Evolutionary conservation across 1,139 yeast species (phyloP), one percentile per base, ranked within the genome.

Genomic region (Torulaspora pretoriensis): DNA sequence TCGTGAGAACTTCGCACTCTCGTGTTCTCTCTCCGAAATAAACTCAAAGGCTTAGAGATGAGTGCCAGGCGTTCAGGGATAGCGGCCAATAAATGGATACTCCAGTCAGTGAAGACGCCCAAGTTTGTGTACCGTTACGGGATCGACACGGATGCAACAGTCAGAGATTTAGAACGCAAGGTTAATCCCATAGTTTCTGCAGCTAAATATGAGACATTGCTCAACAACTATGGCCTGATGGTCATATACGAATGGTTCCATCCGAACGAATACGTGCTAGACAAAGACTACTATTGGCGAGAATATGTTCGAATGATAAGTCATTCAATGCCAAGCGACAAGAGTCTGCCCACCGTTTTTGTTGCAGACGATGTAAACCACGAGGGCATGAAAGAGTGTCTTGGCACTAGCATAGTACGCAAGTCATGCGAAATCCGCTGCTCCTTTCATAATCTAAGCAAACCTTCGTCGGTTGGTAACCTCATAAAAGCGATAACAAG

Each of bases 161-260:
- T 42, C 32, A 17, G 16, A 8, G 5, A 34, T 8, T 35, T 38
- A 17, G 35, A 42, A 22, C 25, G 24, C 29, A 39, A 26, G 26
- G 19, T 38, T 27, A 38, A 10, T 8, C 28, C 29, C 13, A 33
- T 22, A 3, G 24, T 27, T 19, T 30, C 36, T 26, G 42, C 45
- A 4, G 28, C 10, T 33, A 45, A 35, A 33, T 49, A 48, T 28
- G 35, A 38, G 10, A 40, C 35, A 22, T 42, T 35, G 19, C 38
- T 49, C 13, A 30, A 36, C 6, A 30, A 19, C 8, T 40, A 46
- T 39, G 46, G 43, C 35, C 38, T 48, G 6, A 48, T 51, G 37
- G 46, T 43, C 9, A 25, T 51, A 3, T 49, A 46, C 23, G 50
- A 44, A 14, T 48, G 48, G 51, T 38, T 14, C 19, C 14, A 25